A percentile compares a stretch with the other conserved stretches of the same genome.
Conservation (phyloP, 2,329 filamentous ascomycete genomes). For the Atkinsonella texensis region DNA sequence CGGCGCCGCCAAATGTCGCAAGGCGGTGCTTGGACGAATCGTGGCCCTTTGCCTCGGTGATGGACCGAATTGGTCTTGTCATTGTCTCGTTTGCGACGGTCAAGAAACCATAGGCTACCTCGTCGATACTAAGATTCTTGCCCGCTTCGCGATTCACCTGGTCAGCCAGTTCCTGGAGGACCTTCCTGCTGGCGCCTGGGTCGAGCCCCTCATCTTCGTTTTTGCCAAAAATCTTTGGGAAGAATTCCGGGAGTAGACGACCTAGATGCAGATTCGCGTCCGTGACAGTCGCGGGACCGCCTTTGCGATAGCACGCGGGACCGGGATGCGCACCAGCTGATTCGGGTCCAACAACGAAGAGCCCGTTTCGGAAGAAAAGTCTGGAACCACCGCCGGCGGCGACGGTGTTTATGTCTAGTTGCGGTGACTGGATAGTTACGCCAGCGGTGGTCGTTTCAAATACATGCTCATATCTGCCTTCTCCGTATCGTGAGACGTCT, state of each 20-base stretch:
- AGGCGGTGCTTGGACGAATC: constrained; percentile 23
- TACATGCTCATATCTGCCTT: constrained; percentile 27
- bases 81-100: constrained; percentile 26
- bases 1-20: constrained; percentile 26
- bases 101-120: constrained; percentile 25
- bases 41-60: constrained; percentile 24
- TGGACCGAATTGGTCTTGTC: constrained; percentile 22
- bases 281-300: constrained; percentile 58
- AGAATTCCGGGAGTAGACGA: constrained; percentile 47
- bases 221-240: constrained; percentile 45
- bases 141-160: constrained; percentile 24
- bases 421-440: constrained; percentile 65
- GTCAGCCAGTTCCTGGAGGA: constrained; percentile 28
- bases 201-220: constrained; percentile 22
- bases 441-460: constrained; percentile 72
- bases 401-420: constrained; percentile 73
- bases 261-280: constrained; percentile 62
- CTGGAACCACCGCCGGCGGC: constrained; percentile 63
- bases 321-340: constrained; percentile 60
- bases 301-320: constrained; percentile 62
- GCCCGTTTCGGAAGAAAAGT: constrained; percentile 58
- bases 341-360: constrained; percentile 63
- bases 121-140: constrained; percentile 19
- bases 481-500: constrained; percentile 56
- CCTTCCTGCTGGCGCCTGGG: constrained; percentile 24